A percentile compares a stretch with the other conserved stretches of the same genome.
Evolutionary conservation across 208 protist genomes (phyloP).

Genomic region (Strigomonas culicis): DNA sequence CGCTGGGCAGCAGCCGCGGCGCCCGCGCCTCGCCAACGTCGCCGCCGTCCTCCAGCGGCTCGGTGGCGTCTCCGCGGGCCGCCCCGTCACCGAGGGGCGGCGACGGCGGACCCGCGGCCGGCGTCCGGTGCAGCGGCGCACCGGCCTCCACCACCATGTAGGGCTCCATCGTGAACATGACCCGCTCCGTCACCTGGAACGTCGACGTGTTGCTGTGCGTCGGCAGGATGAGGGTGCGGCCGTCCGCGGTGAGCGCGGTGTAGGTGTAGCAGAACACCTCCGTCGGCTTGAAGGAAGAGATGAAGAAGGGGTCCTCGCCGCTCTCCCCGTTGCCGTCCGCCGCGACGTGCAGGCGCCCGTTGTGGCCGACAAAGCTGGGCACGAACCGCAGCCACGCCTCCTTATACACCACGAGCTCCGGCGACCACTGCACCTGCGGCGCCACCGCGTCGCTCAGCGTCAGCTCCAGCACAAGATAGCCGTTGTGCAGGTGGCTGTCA

Average conservation of each 20-base stretch:
- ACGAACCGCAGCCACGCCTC: slow-evolving; percentile 47
- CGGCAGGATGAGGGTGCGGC: slow-evolving; percentile 54
- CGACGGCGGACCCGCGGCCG: background rate
- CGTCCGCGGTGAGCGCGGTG: slow-evolving; percentile 56
- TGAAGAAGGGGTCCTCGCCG: slow-evolving; percentile 22
- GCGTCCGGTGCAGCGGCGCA: too few species aligned
- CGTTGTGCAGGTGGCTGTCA: slow-evolving; percentile 69
- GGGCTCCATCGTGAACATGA: slow-evolving; percentile 32
- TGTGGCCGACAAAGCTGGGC: slow-evolving; percentile 49
- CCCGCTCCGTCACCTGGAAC: slow-evolving; percentile 48
- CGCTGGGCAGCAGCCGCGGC: background rate
- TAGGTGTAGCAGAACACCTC: slow-evolving; percentile 62
- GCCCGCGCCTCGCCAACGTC: slow-evolving; percentile 9
- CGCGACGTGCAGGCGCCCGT: slow-evolving; percentile 29
- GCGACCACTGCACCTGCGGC: slow-evolving; percentile 21
- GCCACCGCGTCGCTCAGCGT: slow-evolving; percentile 19
- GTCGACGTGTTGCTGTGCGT: slow-evolving; percentile 47
- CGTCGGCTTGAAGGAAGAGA: slow-evolving; percentile 43
- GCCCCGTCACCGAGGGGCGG: background rate
- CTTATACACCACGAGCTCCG: slow-evolving; percentile 24
- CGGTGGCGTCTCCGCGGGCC: background rate
- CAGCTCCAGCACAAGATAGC: slow-evolving; percentile 66
- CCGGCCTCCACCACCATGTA: slow-evolving; percentile 12
- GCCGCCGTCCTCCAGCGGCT: background rate
- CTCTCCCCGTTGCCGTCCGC: background rate